Percentiles rank a stretch among this genome's conserved stretches.
These are phyloP conservation scores for Trichoderma polysporum DNA, from an alignment of 2,329 filamentous ascomycete genomes.

Conservation along the genomic window DNA sequence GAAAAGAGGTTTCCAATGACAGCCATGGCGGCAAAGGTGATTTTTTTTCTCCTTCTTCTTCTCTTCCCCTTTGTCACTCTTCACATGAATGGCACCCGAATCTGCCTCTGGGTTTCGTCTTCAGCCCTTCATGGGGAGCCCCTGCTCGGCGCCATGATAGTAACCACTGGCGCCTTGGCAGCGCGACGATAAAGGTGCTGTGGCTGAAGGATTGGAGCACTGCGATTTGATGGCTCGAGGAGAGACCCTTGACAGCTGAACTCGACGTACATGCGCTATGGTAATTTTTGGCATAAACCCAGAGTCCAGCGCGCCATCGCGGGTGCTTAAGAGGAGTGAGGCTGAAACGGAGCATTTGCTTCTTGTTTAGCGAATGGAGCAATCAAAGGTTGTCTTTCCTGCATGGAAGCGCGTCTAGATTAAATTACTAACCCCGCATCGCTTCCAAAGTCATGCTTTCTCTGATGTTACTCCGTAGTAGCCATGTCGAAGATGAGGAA, in stretches of 20 bases:
- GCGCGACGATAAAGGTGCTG: neutral
- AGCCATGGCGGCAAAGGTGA: neutral
- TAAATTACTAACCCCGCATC: slow-evolving; percentile 9
- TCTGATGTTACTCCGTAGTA: neutral
- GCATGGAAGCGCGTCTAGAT: neutral
- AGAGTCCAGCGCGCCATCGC: neutral
- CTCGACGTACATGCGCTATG: slow-evolving; percentile 7
- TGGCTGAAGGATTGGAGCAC: neutral
- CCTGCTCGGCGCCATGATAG: slow-evolving; percentile 5
- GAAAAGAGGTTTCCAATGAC: neutral
- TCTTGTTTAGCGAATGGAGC: neutral
- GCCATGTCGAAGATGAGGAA: neutral
- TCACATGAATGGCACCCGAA: neutral
- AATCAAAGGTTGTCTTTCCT: neutral
- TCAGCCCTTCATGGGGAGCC: slow-evolving; percentile 17
- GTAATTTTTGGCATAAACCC: neutral
- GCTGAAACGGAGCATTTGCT: slow-evolving; percentile 15
- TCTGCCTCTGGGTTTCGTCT: neutral
- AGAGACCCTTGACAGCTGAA: slow-evolving; percentile 21
- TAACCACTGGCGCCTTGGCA: slow-evolving; percentile 12
- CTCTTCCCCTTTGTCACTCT: neutral
- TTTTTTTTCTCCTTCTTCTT: neutral
- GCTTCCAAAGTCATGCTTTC: neutral
- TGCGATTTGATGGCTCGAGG: slow-evolving; percentile 16
- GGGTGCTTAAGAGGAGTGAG: neutral